Evolutionary conservation across 2,329 filamentous ascomycete genomes (phyloP).

Genomic region (Alternaria incomplexa): DNA sequence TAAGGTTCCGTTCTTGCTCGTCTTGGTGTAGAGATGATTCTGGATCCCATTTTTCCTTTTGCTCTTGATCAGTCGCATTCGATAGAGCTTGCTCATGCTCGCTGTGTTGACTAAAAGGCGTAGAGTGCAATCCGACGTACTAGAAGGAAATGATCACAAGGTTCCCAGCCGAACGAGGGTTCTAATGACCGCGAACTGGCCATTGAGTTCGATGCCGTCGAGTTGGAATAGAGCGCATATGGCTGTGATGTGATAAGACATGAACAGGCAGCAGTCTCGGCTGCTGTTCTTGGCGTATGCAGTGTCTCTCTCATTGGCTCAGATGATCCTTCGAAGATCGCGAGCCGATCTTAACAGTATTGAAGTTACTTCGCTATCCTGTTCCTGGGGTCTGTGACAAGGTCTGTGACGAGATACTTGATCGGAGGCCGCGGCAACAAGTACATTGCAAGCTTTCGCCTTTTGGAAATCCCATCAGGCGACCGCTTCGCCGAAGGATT

Average conservation of each 20-base stretch:
- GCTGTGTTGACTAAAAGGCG: not conserved
- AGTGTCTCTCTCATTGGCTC: not conserved
- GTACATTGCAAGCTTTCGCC: not conserved
- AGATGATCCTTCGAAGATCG: not conserved
- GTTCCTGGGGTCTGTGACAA: not conserved
- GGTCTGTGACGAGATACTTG: not conserved
- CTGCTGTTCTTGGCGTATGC: not conserved
- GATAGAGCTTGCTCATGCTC: not conserved
- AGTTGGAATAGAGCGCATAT: not conserved
- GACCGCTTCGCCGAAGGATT: not conserved
- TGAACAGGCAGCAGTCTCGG: not conserved
- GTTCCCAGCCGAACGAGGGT: not conserved
- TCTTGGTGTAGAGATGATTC: not conserved
- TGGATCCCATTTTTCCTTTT: constrained; percentile 2
- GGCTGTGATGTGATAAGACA: not conserved
- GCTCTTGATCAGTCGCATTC: not conserved
- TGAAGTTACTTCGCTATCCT: not conserved
- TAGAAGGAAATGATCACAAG: not conserved
- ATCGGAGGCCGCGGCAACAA: not conserved
- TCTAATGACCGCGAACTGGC: not conserved
- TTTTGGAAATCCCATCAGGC: not conserved
- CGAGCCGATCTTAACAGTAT: not conserved
- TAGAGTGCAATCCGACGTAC: not conserved
- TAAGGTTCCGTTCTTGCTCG: not conserved
- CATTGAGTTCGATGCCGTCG: not conserved